Percentiles rank a stretch among this genome's conserved stretches.
Conservation (phyloP, 805 yeast genomes). For the Cyberlindnera galapagoensis region DNA sequence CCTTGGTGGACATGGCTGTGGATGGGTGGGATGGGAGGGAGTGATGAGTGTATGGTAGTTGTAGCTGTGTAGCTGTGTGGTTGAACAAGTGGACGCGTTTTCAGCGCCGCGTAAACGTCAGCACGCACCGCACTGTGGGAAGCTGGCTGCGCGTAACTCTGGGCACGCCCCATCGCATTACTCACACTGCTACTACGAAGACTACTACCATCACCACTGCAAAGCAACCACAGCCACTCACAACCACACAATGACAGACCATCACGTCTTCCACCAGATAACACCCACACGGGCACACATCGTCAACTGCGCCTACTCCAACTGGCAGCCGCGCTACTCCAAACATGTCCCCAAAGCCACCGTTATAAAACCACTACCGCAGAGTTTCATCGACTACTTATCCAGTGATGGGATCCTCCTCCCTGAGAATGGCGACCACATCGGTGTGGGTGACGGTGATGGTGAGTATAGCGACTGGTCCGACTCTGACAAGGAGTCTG, state of each 20-base stretch:
- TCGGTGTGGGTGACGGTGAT: conserved; percentile 37
- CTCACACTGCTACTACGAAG: no score
- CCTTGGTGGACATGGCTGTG: conserved; percentile 14
- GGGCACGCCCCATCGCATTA: no score
- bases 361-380: conserved; percentile 53
- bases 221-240: neutral
- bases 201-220: no score
- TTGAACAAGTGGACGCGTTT: conserved; percentile 2
- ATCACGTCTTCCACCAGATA: conserved; percentile 19
- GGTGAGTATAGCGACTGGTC: conserved; percentile 77
- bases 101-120: neutral
- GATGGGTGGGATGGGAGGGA: neutral
- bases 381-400: conserved; percentile 51
- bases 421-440: conserved; percentile 40
- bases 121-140: no score
- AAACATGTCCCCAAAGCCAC: conserved; percentile 42
- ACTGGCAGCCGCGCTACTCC: conserved; percentile 53
- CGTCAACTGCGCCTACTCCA: conserved; percentile 45
- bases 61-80: no score
- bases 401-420: conserved; percentile 62
- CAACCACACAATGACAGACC: conserved; percentile 1
- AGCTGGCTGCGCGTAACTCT: no score
- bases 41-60: neutral
- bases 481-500: conserved; percentile 18
- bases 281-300: conserved; percentile 35